Base-by-base conservation (phyloP, 257 asterid genomes). In the Solanum bulbocastanum region DNA sequence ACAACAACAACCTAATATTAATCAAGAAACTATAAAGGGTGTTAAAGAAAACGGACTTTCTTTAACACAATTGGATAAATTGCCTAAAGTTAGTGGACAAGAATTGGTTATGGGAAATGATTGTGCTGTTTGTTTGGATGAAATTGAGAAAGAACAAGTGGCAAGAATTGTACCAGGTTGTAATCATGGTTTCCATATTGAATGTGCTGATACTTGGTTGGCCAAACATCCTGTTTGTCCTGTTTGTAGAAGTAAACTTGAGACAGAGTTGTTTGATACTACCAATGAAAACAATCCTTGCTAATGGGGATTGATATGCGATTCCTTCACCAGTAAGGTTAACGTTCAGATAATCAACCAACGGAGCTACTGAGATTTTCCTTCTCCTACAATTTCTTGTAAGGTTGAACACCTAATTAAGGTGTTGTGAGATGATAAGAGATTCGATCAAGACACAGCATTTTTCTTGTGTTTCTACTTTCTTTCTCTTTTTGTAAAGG, bases 161-260 rank as follows among this genome's bases (percentile, higher is more conserved):
- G 98, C 98, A 3, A 89, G 96, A 33, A 23, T 94, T 91, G 87
- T 96, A 7, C 98, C 98, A n/a, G 98, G 96, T 11, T 96, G 99
- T 87, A 94, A 94, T 86, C 99, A 96, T 68, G 98, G 99, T 20
- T 96, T 95, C 35, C 99, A 96, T 88, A 81, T 93, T 6, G 90
- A 90, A 75, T 96, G 99, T 84, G 98, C 94, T 40, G 98, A 96
- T 73, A 90, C 95, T 1, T 96, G 99, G 99, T 92, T 96, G 37
- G 89, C 98, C 18, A 92, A 91, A 72, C 92, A 92, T 36, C 74
- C 95, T 10, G 87, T 91, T 36, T 96, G 99, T 89, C 99, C 99
- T 0, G 91, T 96, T 78, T 96, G 99, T 69, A 85, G 99, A 89
- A 90, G 94, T 32, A 94, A 89, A 23, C 92, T 96, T 73, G 92